Evolutionary conservation across 768 basidiomycete species (phyloP).

Genomic region (Mycena alexandri): DNA sequence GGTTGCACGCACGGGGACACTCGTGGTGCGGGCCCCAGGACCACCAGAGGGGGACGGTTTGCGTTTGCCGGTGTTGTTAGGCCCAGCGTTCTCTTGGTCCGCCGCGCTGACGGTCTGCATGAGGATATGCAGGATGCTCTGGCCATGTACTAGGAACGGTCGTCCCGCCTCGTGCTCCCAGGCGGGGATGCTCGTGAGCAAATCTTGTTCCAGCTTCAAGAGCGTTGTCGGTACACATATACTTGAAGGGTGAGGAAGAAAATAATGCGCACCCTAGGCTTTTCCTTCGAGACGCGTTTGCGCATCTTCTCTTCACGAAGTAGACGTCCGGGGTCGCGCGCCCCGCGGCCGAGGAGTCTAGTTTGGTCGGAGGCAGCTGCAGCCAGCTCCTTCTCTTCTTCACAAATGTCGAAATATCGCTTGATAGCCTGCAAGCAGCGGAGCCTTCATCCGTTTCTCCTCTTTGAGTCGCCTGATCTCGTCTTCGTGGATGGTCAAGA

Average conservation of each 20-base stretch:
- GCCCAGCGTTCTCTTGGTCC: slow-evolving; percentile 77
- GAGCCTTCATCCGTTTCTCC: slow-evolving; percentile 83
- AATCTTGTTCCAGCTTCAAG: slow-evolving; percentile 87
- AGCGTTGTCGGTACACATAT: slow-evolving; percentile 1
- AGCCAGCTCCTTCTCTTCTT: slow-evolving; percentile 90
- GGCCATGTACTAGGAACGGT: slow-evolving; percentile 88
- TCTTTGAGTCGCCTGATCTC: slow-evolving; percentile 87
- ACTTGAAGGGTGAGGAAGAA: background rate
- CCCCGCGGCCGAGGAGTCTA: slow-evolving; percentile 83
- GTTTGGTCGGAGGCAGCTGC: slow-evolving; percentile 85
- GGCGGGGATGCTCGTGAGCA: slow-evolving; percentile 78
- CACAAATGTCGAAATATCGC: slow-evolving; percentile 92
- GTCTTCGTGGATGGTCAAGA: slow-evolving; percentile 86
- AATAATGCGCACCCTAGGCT: slow-evolving; percentile 79
- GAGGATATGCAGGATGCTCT: slow-evolving; percentile 83
- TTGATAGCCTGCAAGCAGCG: slow-evolving; percentile 80
- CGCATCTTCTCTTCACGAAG: slow-evolving; percentile 97
- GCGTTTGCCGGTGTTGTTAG: slow-evolving; percentile 52
- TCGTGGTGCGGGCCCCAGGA: slow-evolving; percentile 47
- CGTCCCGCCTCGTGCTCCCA: slow-evolving; percentile 87
- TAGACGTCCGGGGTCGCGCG: slow-evolving; percentile 86
- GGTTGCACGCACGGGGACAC: slow-evolving; percentile 68
- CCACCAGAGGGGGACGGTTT: slow-evolving; percentile 61
- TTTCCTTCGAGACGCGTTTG: slow-evolving; percentile 92
- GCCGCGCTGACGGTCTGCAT: slow-evolving; percentile 77